Evolutionary conservation across 345 rosid species (phyloP), one percentile per base, ranked within the genome.

Genomic region (Eucalyptus albens): DNA sequence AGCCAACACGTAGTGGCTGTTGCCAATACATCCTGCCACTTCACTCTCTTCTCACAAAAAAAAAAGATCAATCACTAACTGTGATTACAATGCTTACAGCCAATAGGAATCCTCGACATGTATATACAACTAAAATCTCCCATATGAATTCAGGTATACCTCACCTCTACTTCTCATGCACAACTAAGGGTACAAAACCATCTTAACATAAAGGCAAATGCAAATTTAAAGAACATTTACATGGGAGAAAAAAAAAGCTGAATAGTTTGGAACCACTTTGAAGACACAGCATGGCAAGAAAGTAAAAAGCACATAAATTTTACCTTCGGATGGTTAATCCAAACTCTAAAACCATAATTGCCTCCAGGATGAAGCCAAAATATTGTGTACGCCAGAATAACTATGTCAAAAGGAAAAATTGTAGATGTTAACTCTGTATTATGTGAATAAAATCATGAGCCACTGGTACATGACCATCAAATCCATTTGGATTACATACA

Each of bases 271-370:
- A 21, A 86, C 4, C 62, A 51, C 53, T 50, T 86, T 56, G 45
- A 88, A 88, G 69, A 44, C 40, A 67, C 37, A 87, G 51, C 53
- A 49, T 83, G 83, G 49, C 83, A 50, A 49, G 87, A 33, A 87
- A 88, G 13, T 49, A 87, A 62, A 50, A 53, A 51, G 86, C 88
- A 88, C 56, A 9, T 77, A 86, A 22, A 81, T 51, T 94, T 94
- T 69, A 97, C 99, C 96, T 93, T 92, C 97, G 92, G 90, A 98
- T 91, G 80, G 94, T 90, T 94, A 98, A 93, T 56, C 99, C 99
- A 87, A 96, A 93, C 94, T 97, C 99, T 95, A 97, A 94, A 91
- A 97, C 94, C 98, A 97, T 94, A 89, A 97, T 94, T 26, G 99
- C 99, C 93, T 96, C 99, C 88, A 96, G 88, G 88, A 96, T 93